Evolutionary conservation across 1,139 yeast genomes (phyloP).

Genomic region (Lodderomyces elongisporus): DNA sequence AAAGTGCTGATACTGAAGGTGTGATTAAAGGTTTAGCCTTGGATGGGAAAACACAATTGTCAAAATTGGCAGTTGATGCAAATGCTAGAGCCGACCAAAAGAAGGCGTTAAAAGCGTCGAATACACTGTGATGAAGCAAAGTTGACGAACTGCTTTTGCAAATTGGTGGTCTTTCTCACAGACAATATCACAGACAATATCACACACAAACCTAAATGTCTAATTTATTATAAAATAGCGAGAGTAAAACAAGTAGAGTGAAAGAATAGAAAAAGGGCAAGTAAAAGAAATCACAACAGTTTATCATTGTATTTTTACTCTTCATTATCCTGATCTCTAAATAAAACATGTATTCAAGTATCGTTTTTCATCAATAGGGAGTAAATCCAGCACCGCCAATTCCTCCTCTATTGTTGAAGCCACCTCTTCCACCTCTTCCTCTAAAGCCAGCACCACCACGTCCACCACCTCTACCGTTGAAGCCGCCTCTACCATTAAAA

Average conservation of each 20-base stretch:
- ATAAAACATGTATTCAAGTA: too few species aligned
- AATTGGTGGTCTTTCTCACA: constrained; percentile 1
- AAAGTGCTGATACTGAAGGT: constrained; percentile 45
- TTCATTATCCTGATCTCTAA: too few species aligned
- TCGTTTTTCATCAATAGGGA: not conserved
- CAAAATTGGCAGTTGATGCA: constrained; percentile 19
- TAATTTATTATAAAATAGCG: too few species aligned
- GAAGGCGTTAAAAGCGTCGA: constrained; percentile 1
- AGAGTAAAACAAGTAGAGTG: too few species aligned
- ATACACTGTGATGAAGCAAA: constrained; percentile 1
- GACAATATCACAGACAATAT: too few species aligned
- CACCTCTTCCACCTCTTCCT: not conserved
- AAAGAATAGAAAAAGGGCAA: too few species aligned
- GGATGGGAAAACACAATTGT: constrained; percentile 21
- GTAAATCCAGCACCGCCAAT: not conserved
- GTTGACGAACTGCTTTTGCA: not conserved
- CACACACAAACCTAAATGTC: too few species aligned
- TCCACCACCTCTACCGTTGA: constrained; percentile 23
- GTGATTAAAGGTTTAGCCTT: constrained; percentile 43
- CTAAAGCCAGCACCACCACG: constrained; percentile 19
- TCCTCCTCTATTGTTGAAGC: not conserved
- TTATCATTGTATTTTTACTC: too few species aligned
- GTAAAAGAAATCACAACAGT: too few species aligned
- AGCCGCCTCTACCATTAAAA: constrained; percentile 20
- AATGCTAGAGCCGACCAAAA: constrained; percentile 12